A percentile compares a stretch with the other conserved stretches of the same genome.
Conservation (phyloP, 2,329 filamentous ascomycete species). For the Alternaria angustiovoidea region DNA sequence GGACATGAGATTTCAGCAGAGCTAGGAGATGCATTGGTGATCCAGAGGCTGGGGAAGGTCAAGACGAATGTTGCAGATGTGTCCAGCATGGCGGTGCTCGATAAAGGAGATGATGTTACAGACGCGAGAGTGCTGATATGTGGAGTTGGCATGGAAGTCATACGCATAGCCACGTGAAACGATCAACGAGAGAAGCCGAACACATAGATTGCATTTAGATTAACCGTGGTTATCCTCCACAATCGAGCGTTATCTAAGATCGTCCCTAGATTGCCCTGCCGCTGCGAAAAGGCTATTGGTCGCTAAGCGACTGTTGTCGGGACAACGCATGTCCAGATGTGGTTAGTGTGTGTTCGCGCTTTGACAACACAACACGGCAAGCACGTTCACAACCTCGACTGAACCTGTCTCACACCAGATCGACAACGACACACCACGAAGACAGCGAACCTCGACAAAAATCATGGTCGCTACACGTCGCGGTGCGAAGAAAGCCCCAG, state of each 20-base stretch:
- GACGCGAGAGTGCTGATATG: conserved; percentile 38
- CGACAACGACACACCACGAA: conserved; percentile 17
- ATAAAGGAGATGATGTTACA: neutral
- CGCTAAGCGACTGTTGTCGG: conserved; percentile 19
- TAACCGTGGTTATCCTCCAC: neutral
- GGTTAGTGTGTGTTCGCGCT: conserved; percentile 25
- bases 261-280: conserved; percentile 1
- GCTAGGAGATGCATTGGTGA: conserved; percentile 28
- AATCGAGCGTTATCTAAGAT: neutral
- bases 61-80: conserved; percentile 65
- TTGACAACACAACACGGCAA: conserved; percentile 34
- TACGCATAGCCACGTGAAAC: conserved; percentile 24
- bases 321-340: conserved; percentile 18
- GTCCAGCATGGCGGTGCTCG: conserved; percentile 58
- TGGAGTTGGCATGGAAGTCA: conserved; percentile 48
- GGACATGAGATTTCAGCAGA: neutral
- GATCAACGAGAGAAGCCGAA: neutral
- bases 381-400: conserved; percentile 24
- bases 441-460: conserved; percentile 25
- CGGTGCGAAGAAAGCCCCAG: conserved; percentile 36
- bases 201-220: neutral
- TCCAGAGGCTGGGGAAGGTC: conserved; percentile 43
- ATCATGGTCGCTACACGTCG: conserved; percentile 46
- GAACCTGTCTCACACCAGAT: conserved; percentile 19
- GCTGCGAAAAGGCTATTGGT: neutral